A percentile compares a stretch with the other conserved stretches of the same genome.
phyloP scores from a whole-genome alignment of 805 yeast species.

The Danielia oregonensis region DNA sequence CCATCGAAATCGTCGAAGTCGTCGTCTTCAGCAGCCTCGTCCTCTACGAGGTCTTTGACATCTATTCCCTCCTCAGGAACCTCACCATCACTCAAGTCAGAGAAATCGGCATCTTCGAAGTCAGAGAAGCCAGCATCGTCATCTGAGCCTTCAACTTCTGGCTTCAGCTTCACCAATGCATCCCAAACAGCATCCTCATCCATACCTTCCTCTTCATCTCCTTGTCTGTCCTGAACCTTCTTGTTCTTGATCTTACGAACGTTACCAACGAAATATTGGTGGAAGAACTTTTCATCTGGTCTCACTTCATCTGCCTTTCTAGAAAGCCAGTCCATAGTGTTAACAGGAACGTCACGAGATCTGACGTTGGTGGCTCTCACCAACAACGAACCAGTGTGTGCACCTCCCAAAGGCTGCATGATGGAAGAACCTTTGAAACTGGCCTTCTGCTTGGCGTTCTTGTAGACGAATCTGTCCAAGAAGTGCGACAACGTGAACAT shows the following conservation, averaged over 20 bases:
- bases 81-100: slow-evolving; percentile 40
- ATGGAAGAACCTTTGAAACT: slow-evolving; percentile 81
- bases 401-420: slow-evolving; percentile 96
- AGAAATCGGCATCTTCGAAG: slow-evolving; percentile 44
- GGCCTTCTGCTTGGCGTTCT: slow-evolving; percentile 79
- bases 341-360: slow-evolving; percentile 60
- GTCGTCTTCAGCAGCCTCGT: slow-evolving; percentile 19
- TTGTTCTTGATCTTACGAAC: slow-evolving; percentile 21
- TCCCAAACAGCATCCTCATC: slow-evolving; percentile 77
- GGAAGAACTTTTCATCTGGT: slow-evolving; percentile 87
- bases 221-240: slow-evolving; percentile 20
- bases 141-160: slow-evolving; percentile 54
- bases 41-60: slow-evolving; percentile 17
- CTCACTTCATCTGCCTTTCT: slow-evolving; percentile 60
- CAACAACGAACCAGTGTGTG: slow-evolving; percentile 64
- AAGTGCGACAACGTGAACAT: slow-evolving; percentile 84
- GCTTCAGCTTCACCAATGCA: slow-evolving; percentile 71
- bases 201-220: slow-evolving; percentile 41
- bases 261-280: slow-evolving; percentile 73
- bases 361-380: slow-evolving; percentile 55
- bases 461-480: slow-evolving; percentile 92
- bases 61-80: slow-evolving; percentile 32
- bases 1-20: slow-evolving; percentile 13
- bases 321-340: slow-evolving; percentile 79
- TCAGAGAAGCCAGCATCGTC: slow-evolving; percentile 31